Conservation (phyloP, 495 filamentous ascomycete genomes). For the Penicillium paradoxum region DNA sequence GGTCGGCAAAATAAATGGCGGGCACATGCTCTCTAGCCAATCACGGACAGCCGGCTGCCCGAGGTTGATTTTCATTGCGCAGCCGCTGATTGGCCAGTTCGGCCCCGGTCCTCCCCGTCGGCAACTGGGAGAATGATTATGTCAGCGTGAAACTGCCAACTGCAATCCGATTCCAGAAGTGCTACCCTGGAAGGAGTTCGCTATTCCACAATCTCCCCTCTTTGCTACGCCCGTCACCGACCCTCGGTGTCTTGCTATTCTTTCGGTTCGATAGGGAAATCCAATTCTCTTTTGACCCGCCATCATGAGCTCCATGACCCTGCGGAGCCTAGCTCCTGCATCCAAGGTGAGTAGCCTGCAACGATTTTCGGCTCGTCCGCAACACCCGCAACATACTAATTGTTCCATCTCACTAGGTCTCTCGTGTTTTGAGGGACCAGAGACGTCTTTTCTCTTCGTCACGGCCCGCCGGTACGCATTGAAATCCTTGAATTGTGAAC, state of each 20-base stretch:
- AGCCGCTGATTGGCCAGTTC: conserved; percentile 28
- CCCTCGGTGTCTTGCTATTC: conserved; percentile 18
- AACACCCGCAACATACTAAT: conserved; percentile 20
- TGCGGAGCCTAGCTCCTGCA: conserved; percentile 56
- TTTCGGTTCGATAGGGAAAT: conserved; percentile 27
- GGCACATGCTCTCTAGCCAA: conserved; percentile 35
- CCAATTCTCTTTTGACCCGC: conserved; percentile 29
- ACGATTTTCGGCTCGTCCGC: conserved; percentile 24
- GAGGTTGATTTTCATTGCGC: conserved; percentile 35
- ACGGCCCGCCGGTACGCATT: conserved; percentile 65
- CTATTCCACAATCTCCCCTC: conserved; percentile 23
- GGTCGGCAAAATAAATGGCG: conserved; percentile 27
- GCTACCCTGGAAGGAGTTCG: conserved; percentile 19
- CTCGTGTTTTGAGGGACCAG: conserved; percentile 47
- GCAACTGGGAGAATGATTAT: conserved; percentile 35
- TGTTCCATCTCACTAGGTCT: conserved; percentile 32
- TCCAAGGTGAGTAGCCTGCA: conserved; percentile 45
- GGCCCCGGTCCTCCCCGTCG: conserved; percentile 35
- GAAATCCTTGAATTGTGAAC: conserved; percentile 7
- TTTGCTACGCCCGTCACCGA: conserved; percentile 18
- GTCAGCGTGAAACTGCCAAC: conserved; percentile 42
- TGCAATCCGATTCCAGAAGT: conserved; percentile 25
- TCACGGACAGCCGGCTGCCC: conserved; percentile 26
- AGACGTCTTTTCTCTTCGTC: conserved; percentile 81
- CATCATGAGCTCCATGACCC: conserved; percentile 54